Evolutionary conservation across 2,329 filamentous ascomycete genomes (phyloP).

Genomic region (Fusarium scirpi): DNA sequence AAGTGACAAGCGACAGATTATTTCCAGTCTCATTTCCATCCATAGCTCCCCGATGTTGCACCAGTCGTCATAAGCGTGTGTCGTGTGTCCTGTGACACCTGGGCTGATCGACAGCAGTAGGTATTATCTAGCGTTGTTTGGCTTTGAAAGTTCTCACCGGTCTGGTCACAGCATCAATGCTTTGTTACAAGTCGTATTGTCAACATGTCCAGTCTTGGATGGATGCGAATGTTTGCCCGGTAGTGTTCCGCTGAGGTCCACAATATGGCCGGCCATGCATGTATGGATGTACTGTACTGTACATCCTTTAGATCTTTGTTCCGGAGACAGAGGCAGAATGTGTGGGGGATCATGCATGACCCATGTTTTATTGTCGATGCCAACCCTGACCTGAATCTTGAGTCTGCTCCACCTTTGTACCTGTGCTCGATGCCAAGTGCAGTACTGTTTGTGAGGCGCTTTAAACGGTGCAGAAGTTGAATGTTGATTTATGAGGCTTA

Average conservation of each 20-base stretch:
- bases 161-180: neutral
- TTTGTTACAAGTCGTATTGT: slow-evolving; percentile 23
- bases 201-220: neutral
- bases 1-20: slow-evolving; percentile 29
- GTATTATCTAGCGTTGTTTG: neutral
- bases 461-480: neutral
- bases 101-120: slow-evolving; percentile 9
- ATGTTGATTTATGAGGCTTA: neutral
- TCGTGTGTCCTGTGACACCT: slow-evolving; percentile 12
- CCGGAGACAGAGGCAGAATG: slow-evolving; percentile 15
- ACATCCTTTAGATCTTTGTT: slow-evolving; percentile 16
- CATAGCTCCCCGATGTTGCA: slow-evolving; percentile 29
- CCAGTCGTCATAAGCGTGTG: slow-evolving; percentile 15
- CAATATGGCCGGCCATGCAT: neutral
- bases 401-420: slow-evolving; percentile 12
- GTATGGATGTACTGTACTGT: neutral
- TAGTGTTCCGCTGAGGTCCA: slow-evolving; percentile 18
- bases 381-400: slow-evolving; percentile 27
- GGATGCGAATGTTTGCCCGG: slow-evolving; percentile 3
- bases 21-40: slow-evolving; percentile 41
- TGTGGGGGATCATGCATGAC: slow-evolving; percentile 35
- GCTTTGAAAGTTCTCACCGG: slow-evolving; percentile 8
- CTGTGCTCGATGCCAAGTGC: neutral
- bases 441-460: neutral
- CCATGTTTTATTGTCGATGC: slow-evolving; percentile 35